phyloP scores from a whole-genome alignment of 306 rosid species.

The Corylus americana region DNA sequence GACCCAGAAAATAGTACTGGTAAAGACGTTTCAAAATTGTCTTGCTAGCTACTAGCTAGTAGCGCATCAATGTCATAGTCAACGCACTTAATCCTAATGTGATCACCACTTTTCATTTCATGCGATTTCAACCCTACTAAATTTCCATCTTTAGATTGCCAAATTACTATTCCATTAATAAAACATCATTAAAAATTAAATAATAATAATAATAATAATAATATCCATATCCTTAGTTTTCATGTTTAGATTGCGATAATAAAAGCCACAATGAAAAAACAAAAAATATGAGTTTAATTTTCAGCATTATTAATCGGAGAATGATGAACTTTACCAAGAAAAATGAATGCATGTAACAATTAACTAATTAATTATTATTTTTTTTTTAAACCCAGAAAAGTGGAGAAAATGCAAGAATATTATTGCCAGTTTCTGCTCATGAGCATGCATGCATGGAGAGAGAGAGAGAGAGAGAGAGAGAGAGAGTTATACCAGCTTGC shows the following conservation, averaged over 20 bases:
- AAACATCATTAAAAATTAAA: no score
- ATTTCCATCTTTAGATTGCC: no score
- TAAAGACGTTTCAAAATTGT: slow-evolving; percentile 37
- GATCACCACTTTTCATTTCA: background rate
- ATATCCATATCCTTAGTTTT: background rate
- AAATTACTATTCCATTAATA: no score
- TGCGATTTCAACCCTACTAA: no score
- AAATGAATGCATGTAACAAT: background rate
- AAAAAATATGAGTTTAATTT: no score
- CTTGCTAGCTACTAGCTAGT: slow-evolving; percentile 2
- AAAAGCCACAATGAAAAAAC: background rate
- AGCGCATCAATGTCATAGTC: background rate
- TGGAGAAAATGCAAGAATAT: no score
- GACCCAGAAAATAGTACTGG: slow-evolving; percentile 20
- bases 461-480: background rate
- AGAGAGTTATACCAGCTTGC: slow-evolving; percentile 63
- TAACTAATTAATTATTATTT: background rate
- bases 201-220: no score
- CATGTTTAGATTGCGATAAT: background rate
- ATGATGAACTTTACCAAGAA: background rate
- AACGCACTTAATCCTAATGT: background rate
- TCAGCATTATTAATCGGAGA: no score
- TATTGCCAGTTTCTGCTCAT: no score
- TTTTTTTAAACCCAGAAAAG: no score
- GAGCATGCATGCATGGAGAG: background rate